Conservation (phyloP, 2,329 filamentous ascomycete genomes). For the Pestalotiopsis sp. region DNA sequence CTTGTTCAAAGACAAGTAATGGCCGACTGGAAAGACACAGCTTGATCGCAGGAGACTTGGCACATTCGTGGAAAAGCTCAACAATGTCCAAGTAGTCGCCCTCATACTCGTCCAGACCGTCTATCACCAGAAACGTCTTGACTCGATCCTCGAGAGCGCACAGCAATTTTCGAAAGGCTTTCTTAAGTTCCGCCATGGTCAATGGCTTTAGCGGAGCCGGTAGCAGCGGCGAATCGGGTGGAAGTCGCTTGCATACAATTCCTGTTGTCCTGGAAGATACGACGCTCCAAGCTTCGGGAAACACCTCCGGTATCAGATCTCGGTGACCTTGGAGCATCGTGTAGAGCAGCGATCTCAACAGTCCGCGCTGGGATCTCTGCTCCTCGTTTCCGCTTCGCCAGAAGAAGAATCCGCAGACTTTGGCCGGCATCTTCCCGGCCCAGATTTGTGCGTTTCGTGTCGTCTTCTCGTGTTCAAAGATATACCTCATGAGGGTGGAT, state of each 20-base stretch:
- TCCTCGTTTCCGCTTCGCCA: constrained; percentile 13
- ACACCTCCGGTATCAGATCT: not conserved
- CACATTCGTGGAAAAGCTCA: not conserved
- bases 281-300: not conserved
- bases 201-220: not conserved
- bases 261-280: not conserved
- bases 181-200: not conserved
- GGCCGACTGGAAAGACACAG: constrained; percentile 3
- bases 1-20: constrained; percentile 4
- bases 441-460: not conserved
- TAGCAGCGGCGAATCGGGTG: not conserved
- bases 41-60: not conserved
- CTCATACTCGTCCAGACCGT: constrained; percentile 1
- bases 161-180: not conserved
- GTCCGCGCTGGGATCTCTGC: constrained; percentile 8
- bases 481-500: constrained; percentile 14
- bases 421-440: constrained; percentile 5
- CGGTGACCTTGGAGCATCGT: not conserved
- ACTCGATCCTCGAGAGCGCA: not conserved
- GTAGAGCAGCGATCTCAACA: constrained; percentile 1
- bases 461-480: not conserved
- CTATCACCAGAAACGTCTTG: not conserved
- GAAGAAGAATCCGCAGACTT: not conserved
- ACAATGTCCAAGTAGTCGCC: not conserved
- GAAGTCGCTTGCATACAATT: not conserved